phyloP scores from a whole-genome alignment of 228 moss, liverwort and hornwort species.

The Sphagnum magellanicum region DNA sequence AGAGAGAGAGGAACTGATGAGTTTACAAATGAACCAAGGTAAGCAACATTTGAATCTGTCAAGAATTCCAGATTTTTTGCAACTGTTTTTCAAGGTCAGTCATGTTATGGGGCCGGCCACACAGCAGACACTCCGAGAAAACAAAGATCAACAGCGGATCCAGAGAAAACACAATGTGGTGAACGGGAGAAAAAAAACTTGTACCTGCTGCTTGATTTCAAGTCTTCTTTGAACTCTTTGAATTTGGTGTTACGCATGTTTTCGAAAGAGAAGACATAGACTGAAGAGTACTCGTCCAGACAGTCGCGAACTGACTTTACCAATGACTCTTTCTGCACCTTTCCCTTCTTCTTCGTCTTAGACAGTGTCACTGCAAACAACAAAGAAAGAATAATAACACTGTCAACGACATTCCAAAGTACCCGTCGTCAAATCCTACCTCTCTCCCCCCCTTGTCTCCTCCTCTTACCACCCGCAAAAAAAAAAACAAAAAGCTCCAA shows the following conservation, averaged over 20 bases:
- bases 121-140: too few relatives aligned
- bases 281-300: conserved; percentile 67
- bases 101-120: too few relatives aligned
- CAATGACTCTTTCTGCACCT: conserved; percentile 91
- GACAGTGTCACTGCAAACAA: conserved; percentile 73
- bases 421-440: background rate
- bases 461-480: background rate
- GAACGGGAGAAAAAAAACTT: background rate
- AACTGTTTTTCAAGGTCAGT: too few relatives aligned
- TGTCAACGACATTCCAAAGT: background rate
- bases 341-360: conserved; percentile 81
- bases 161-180: too few relatives aligned
- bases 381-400: background rate
- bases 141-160: too few relatives aligned
- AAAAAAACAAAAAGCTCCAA: conserved; percentile 1
- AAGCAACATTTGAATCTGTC: too few relatives aligned
- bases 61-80: too few relatives aligned
- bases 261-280: conserved; percentile 85
- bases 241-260: conserved; percentile 91
- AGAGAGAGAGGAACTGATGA: too few relatives aligned
- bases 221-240: conserved; percentile 74
- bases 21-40: too few relatives aligned
- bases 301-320: conserved; percentile 68
- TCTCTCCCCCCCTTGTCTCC: background rate
- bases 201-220: conserved; percentile 83